Conservation (phyloP, 352 stramenopile genomes). For the Phytophthora aleatoria region DNA sequence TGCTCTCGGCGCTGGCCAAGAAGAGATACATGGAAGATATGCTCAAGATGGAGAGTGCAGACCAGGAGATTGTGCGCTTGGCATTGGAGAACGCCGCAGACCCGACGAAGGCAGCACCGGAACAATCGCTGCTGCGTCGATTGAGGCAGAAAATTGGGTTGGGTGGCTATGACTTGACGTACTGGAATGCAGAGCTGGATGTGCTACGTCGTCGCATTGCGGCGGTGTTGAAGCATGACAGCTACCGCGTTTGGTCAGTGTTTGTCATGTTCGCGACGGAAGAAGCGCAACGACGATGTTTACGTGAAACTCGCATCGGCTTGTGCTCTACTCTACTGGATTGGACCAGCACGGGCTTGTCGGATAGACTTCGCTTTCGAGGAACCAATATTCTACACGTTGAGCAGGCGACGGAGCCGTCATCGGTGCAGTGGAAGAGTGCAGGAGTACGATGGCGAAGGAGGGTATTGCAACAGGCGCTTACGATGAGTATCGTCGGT, state of each 20-base stretch:
- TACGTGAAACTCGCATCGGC: constrained; percentile 54
- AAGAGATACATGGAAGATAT: constrained; percentile 76
- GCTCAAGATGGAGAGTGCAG: constrained; percentile 67
- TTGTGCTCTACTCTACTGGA: constrained; percentile 55
- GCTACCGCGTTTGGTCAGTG: constrained; percentile 68
- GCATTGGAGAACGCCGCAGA: constrained; percentile 50
- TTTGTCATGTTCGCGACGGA: constrained; percentile 85
- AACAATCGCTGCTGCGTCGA: constrained; percentile 28
- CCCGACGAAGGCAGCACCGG: constrained; percentile 20
- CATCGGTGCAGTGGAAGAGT: constrained; percentile 75
- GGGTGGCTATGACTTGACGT: constrained; percentile 53
- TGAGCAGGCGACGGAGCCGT: constrained; percentile 66
- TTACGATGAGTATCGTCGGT: constrained; percentile 51
- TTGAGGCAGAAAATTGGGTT: constrained; percentile 50
- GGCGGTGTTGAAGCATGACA: constrained; percentile 42
- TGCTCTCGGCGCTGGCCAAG: constrained; percentile 63
- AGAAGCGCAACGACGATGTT: constrained; percentile 54
- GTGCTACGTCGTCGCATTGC: constrained; percentile 44
- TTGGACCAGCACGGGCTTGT: constrained; percentile 35
- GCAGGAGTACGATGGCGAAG: constrained; percentile 46
- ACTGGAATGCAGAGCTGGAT: constrained; percentile 66
- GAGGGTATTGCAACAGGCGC: constrained; percentile 49
- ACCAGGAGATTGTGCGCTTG: constrained; percentile 29
- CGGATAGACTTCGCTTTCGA: constrained; percentile 59
- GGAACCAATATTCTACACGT: constrained; percentile 72